Percentiles rank a stretch among this genome's conserved stretches.
Evolutionary conservation across 2,329 filamentous ascomycete species (phyloP).

Genomic region (Exophiala sideris): DNA sequence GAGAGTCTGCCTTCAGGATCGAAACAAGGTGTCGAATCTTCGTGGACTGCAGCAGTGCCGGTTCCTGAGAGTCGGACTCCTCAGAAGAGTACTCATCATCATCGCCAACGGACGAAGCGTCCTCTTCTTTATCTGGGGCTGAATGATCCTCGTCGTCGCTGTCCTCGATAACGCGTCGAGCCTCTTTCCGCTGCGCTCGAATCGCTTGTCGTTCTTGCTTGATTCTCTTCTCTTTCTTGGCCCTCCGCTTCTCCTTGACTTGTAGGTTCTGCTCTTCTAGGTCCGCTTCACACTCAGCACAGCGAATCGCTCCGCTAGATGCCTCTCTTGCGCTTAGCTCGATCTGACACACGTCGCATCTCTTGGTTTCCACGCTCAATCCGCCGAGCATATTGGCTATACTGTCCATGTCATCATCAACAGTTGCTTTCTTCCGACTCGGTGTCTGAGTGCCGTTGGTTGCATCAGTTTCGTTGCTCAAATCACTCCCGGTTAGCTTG

Average conservation of each 20-base stretch:
- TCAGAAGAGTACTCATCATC: constrained; percentile 46
- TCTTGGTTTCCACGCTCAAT: constrained; percentile 71
- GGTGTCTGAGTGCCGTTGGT: constrained; percentile 56
- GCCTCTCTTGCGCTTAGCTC: constrained; percentile 60
- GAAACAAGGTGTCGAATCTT: constrained; percentile 85
- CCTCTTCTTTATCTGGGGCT: constrained; percentile 69
- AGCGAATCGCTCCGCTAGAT: constrained; percentile 55
- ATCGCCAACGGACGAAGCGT: constrained; percentile 32
- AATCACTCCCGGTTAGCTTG: constrained; percentile 76
- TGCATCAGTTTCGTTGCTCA: constrained; percentile 84
- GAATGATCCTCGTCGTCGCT: constrained; percentile 60
- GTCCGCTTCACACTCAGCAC: constrained; percentile 71
- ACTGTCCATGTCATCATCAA: constrained; percentile 68
- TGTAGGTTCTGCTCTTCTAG: constrained; percentile 57
- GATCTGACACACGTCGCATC: constrained; percentile 78
- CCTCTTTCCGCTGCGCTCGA: constrained; percentile 42
- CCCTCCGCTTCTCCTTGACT: constrained; percentile 42
- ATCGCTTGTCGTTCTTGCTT: constrained; percentile 46
- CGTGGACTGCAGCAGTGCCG: constrained; percentile 64
- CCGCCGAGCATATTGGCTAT: constrained; percentile 84
- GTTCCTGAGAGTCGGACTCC: constrained; percentile 37
- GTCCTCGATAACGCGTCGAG: constrained; percentile 46
- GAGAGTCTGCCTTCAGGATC: constrained; percentile 74
- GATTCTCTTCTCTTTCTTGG: constrained; percentile 45
- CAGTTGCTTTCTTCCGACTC: constrained; percentile 42